Evolutionary conservation across 441 rosid species (phyloP).

Genomic region (Bruguiera hainesii): DNA sequence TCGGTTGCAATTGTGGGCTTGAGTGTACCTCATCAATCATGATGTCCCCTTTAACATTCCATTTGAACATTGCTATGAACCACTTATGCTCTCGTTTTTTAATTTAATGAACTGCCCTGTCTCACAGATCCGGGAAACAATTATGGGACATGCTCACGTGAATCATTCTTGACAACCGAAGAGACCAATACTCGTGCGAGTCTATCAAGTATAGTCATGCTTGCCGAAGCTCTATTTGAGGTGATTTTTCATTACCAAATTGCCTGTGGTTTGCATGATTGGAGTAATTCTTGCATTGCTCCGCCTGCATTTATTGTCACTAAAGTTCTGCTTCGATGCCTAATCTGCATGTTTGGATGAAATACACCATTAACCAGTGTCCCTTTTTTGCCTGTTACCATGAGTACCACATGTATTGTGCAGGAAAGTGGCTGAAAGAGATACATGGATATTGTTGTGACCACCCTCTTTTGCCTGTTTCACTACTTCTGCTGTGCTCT

Average conservation of each 20-base stretch:
- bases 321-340: conserved; percentile 12
- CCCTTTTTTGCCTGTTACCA: conserved; percentile 72
- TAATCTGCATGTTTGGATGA: conserved; percentile 63
- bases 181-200: conserved; percentile 52
- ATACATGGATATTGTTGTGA: conserved; percentile 51
- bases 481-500: neutral
- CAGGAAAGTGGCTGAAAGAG: conserved; percentile 85
- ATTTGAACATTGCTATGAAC: neutral
- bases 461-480: neutral
- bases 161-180: conserved; percentile 37
- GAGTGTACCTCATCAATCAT: neutral
- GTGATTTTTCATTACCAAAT: conserved; percentile 29
- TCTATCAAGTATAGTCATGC: conserved; percentile 72
- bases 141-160: conserved; percentile 64
- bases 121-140: conserved; percentile 60
- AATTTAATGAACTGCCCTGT: neutral
- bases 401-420: conserved; percentile 65
- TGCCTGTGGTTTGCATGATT: neutral
- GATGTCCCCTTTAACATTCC: neutral
- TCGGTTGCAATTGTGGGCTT: neutral
- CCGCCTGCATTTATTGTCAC: neutral
- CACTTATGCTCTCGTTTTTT: neutral
- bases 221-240: conserved; percentile 82
- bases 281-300: neutral
- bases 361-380: conserved; percentile 58